phyloP scores from a whole-genome alignment of 768 basidiomycete species.

The Pisolithus tinctorius region DNA sequence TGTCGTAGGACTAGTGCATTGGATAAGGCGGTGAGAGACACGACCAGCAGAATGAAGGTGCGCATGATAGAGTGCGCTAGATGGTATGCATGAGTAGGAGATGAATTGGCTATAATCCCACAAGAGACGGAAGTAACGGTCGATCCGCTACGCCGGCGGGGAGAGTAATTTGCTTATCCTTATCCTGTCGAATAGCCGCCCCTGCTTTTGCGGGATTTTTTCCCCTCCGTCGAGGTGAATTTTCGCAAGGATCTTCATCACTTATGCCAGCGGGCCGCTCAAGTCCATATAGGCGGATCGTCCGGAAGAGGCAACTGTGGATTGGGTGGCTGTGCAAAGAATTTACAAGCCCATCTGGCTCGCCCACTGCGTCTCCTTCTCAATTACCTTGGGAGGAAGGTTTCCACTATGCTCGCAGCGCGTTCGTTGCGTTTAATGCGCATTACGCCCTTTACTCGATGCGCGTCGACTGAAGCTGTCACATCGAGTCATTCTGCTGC shows the following conservation, averaged over 20 bases:
- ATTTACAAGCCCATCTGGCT: not conserved
- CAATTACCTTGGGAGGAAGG: not conserved
- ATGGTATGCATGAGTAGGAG: not conserved
- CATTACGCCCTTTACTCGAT: constrained; percentile 11
- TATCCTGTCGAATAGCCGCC: not conserved
- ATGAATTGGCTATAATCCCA: not conserved
- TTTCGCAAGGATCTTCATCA: not conserved
- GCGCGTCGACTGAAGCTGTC: constrained; percentile 14
- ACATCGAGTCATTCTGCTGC: no score
- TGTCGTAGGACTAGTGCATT: not conserved
- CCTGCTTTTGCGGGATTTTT: not conserved
- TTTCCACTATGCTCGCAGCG: constrained; percentile 17
- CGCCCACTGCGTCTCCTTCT: no score
- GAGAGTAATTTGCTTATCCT: not conserved
- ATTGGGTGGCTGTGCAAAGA: constrained; percentile 16
- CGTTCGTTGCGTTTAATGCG: constrained; percentile 20
- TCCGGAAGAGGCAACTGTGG: not conserved
- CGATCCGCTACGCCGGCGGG: not conserved
- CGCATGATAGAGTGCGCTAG: not conserved
- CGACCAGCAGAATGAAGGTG: not conserved
- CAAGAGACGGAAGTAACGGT: not conserved
- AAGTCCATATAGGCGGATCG: not conserved
- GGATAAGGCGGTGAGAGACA: not conserved
- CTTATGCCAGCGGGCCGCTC: not conserved
- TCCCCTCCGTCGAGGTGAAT: no score